Conservation (phyloP, 2,329 filamentous ascomycete genomes). For the Penicillium sp. region DNA sequence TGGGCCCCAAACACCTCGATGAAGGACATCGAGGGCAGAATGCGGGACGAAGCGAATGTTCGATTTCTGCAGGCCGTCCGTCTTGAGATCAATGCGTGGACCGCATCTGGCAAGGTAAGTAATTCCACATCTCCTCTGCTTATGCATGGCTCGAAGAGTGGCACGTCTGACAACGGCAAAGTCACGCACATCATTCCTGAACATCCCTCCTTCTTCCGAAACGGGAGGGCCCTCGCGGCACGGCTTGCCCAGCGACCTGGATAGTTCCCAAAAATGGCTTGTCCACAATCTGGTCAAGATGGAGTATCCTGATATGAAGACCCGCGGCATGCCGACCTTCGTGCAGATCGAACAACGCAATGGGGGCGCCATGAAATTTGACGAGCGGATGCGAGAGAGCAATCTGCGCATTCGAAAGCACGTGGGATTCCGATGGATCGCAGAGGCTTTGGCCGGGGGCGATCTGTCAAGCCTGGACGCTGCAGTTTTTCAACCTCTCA, state of each 20-base stretch:
- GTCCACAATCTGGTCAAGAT: conserved; percentile 61
- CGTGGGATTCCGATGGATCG: conserved; percentile 43
- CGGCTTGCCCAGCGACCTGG: conserved; percentile 34
- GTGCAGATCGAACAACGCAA: conserved; percentile 38
- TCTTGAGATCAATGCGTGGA: conserved; percentile 44
- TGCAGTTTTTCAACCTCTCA: conserved; percentile 26
- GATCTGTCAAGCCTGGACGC: conserved; percentile 34
- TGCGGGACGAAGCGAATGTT: conserved; percentile 46
- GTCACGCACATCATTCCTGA: conserved; percentile 37
- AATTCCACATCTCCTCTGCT: not conserved
- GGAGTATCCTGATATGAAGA: conserved; percentile 47
- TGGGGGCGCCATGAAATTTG: conserved; percentile 28
- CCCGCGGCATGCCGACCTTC: conserved; percentile 33
- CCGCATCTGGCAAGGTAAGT: conserved; percentile 24
- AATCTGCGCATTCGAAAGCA: conserved; percentile 27
- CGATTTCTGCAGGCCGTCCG: conserved; percentile 47
- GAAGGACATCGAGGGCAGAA: not conserved
- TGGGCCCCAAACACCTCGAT: conserved; percentile 19
- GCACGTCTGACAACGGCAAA: not conserved
- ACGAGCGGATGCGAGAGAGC: conserved; percentile 26
- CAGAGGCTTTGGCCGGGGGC: conserved; percentile 41
- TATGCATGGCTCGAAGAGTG: too few relatives aligned
- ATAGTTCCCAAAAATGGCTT: conserved; percentile 58
- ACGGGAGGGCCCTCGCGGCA: conserved; percentile 6
- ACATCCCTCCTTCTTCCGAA: conserved; percentile 34